Base-by-base conservation (phyloP, 129 eudicot genomes). In the Flaveria sonorensis region DNA sequence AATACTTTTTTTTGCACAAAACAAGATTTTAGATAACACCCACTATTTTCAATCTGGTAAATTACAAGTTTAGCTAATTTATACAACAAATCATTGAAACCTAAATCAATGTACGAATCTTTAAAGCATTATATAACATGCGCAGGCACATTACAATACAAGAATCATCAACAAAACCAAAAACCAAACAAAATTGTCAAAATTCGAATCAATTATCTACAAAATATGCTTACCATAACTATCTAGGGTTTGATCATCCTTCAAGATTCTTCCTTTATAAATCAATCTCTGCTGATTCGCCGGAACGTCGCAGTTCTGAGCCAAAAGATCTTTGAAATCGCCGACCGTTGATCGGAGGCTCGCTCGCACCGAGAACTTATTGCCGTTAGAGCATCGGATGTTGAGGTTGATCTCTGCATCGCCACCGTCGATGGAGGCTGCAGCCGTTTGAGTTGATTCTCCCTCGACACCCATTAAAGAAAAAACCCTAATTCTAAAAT, bases 261-360 rank as follows among this genome's bases (percentile, higher is more conserved):
- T 92, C 48, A 92, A 79, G 87, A 92, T 89, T 85, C 97, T 93
- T 23, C 97, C 97, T 80, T 92, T 92, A 59, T 92, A 92, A 73
- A 92, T 92, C 90, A 92, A 62, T 48, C 96, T 75, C 85, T 92
- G 97, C 71, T 92, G 96, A 70, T 87, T 80, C 40, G 97, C 90
- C 0, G 93, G 93, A 12, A 92, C 92, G 39, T 92, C 96, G 48
- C 91, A 89, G 76, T 85, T 87, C 70, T 85, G 90, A 0, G 96
- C 88, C 63, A 92, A 59, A 14, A 89, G 43, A 68, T 82, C 83
- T 60, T 92, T 92, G 77, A 92, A 92, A 43, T 52, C 85, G 5
- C 47, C 83, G 9, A 92, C 90, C 51, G 85, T 81, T 23, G 90
- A 89, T 55, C 83, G 85, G 73, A 92, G 90, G 65, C 18, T 67